Conservation (phyloP, 139 green algal genomes). For the Closterium sp. region DNA sequence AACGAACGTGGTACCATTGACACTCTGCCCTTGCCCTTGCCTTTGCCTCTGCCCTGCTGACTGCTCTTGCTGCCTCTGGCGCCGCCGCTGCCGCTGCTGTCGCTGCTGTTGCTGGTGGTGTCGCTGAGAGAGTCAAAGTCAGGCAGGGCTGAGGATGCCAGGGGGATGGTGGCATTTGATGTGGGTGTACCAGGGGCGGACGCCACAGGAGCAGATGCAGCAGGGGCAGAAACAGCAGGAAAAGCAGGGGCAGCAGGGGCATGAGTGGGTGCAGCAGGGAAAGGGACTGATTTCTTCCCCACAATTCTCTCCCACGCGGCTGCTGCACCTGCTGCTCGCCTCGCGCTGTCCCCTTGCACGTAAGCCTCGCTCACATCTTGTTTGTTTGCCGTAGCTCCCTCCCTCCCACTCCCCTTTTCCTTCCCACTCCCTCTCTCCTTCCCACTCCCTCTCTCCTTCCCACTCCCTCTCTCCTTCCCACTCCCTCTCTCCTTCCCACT, state of each 20-base stretch:
- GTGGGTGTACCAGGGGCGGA: background rate
- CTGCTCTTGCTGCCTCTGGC: background rate
- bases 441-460: too few species aligned
- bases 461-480: too few species aligned
- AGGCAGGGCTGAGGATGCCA: background rate
- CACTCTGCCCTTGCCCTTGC: background rate
- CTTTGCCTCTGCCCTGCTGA: background rate
- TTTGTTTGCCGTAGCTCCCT: too few species aligned
- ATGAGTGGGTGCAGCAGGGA: background rate
- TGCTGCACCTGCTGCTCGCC: background rate
- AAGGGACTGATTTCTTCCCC: background rate
- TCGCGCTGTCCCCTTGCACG: background rate
- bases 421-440: too few species aligned
- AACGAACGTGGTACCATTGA: background rate
- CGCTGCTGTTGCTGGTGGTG: background rate
- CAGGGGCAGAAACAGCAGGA: background rate
- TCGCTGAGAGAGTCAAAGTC: background rate
- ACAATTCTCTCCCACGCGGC: background rate
- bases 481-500: too few species aligned
- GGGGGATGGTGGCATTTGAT: background rate
- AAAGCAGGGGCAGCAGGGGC: background rate
- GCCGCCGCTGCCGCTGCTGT: too few species aligned
- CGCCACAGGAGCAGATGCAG: background rate
- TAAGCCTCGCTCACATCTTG: background rate
- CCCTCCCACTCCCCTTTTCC: too few species aligned